phyloP scores from a whole-genome alignment of 805 yeast species.

The Candida silvatica region DNA sequence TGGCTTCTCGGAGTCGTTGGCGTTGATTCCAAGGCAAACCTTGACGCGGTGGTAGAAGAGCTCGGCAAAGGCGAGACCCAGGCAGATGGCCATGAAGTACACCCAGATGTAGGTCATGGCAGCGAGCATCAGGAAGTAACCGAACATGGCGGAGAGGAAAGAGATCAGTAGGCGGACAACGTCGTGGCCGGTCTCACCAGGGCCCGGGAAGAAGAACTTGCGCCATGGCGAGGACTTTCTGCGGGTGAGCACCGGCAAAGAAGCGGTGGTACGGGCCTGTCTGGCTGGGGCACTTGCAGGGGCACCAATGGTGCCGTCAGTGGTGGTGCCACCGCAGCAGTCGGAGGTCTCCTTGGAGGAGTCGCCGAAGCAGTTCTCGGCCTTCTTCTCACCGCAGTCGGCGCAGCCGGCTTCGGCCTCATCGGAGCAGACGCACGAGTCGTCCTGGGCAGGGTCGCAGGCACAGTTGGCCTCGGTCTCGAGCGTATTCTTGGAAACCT shows the following conservation, averaged over 20 bases:
- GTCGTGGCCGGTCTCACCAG: constrained; percentile 38
- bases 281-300: too few relatives aligned
- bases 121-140: constrained; percentile 70
- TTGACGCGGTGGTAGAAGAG: constrained; percentile 56
- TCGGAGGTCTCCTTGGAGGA: too few relatives aligned
- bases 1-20: neutral
- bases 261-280: too few relatives aligned
- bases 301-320: constrained; percentile 5
- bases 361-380: too few relatives aligned
- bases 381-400: too few relatives aligned
- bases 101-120: constrained; percentile 63
- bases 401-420: too few relatives aligned
- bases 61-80: constrained; percentile 66
- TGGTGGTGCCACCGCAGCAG: too few relatives aligned
- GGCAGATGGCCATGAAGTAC: constrained; percentile 65
- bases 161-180: constrained; percentile 44
- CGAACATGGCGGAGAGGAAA: constrained; percentile 55
- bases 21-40: constrained; percentile 28
- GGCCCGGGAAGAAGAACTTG: constrained; percentile 27
- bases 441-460: constrained; percentile 23
- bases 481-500: too few relatives aligned
- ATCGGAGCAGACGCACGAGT: too few relatives aligned
- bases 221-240: too few relatives aligned
- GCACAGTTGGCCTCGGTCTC: constrained; percentile 26
- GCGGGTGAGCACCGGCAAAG: too few relatives aligned